Conservation (phyloP, 495 filamentous ascomycete genomes). For the Chaetomidium leptoderma region DNA sequence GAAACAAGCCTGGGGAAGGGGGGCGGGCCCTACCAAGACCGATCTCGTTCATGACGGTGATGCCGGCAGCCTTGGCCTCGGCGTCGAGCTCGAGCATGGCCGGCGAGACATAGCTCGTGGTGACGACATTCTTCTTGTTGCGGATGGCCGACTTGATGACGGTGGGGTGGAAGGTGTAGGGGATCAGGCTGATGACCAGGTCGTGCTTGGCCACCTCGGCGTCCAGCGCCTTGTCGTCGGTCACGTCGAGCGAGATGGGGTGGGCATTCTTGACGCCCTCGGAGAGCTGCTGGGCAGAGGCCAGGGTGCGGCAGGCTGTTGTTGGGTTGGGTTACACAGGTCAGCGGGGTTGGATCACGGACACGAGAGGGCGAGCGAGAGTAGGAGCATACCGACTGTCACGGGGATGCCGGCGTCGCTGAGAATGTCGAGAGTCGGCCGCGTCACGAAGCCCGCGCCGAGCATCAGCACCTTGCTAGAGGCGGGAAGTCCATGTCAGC, state of each 20-base stretch:
- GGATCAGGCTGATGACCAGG: conserved; percentile 78
- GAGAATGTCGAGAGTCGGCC: conserved; percentile 74
- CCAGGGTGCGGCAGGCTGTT: conserved; percentile 82
- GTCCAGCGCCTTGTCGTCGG: conserved; percentile 67
- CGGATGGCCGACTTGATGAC: conserved; percentile 95
- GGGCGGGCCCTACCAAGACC: conserved; percentile 58
- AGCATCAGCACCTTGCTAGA: conserved; percentile 59
- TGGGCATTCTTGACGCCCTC: conserved; percentile 64
- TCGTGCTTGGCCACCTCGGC: conserved; percentile 71
- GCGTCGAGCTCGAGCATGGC: conserved; percentile 87
- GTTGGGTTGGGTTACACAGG: conserved; percentile 12
- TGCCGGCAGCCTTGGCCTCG: conserved; percentile 82
- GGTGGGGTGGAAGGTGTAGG: conserved; percentile 84
- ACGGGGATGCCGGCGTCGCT: conserved; percentile 70
- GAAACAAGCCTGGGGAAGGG: conserved; percentile 54
- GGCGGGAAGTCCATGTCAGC: conserved; percentile 13
- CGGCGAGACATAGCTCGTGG: conserved; percentile 89
- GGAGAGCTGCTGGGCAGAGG: conserved; percentile 68
- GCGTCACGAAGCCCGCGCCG: conserved; percentile 76
- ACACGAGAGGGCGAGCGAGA: background rate
- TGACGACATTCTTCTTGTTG: conserved; percentile 92
- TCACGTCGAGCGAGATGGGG: conserved; percentile 81
- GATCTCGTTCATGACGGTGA: conserved; percentile 98
- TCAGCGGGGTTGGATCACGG: background rate
- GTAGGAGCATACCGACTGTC: conserved; percentile 68